A percentile compares a stretch with the other conserved stretches of the same genome.
phyloP scores from a whole-genome alignment of 345 rosid species.

The Draba incana region DNA sequence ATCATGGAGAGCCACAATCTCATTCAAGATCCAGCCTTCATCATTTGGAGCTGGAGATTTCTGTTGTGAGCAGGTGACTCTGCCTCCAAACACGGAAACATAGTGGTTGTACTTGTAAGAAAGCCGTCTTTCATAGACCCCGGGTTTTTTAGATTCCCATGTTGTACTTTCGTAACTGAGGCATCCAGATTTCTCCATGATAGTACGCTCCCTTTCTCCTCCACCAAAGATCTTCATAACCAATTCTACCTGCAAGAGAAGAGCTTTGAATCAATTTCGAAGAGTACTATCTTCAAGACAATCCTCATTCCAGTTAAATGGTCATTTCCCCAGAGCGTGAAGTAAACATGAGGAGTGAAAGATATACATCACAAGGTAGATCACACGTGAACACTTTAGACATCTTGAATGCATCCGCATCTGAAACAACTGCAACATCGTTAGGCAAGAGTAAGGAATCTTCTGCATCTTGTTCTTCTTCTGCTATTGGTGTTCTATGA shows the following conservation, averaged over 20 bases:
- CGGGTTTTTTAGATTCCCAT: constrained; percentile 64
- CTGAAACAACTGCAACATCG: constrained; percentile 41
- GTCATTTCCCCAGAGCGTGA: not conserved
- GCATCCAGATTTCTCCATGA: constrained; percentile 87
- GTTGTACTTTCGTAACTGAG: constrained; percentile 53
- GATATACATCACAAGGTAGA: constrained; percentile 60
- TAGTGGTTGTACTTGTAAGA: constrained; percentile 65
- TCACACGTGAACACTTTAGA: constrained; percentile 58
- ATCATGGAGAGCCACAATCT: constrained; percentile 63
- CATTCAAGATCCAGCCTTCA: constrained; percentile 70
- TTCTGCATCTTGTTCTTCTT: constrained; percentile 59
- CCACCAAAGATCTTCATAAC: constrained; percentile 73
- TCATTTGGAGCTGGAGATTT: constrained; percentile 49
- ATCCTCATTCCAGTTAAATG: not conserved
- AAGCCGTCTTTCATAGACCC: constrained; percentile 54
- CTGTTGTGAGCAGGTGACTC: constrained; percentile 70
- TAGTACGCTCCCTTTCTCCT: constrained; percentile 62
- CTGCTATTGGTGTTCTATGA: constrained; percentile 59
- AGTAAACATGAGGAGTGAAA: constrained; percentile 8
- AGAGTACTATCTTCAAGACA: not conserved
- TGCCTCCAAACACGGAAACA: constrained; percentile 82
- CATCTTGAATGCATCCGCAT: constrained; percentile 54
- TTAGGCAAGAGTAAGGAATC: constrained; percentile 45
- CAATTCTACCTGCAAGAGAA: constrained; percentile 52
- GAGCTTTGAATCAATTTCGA: not conserved